These are phyloP conservation scores for Tetradesmus obliquus DNA, from an alignment of 139 green algal species.

Conservation along the genomic window DNA sequence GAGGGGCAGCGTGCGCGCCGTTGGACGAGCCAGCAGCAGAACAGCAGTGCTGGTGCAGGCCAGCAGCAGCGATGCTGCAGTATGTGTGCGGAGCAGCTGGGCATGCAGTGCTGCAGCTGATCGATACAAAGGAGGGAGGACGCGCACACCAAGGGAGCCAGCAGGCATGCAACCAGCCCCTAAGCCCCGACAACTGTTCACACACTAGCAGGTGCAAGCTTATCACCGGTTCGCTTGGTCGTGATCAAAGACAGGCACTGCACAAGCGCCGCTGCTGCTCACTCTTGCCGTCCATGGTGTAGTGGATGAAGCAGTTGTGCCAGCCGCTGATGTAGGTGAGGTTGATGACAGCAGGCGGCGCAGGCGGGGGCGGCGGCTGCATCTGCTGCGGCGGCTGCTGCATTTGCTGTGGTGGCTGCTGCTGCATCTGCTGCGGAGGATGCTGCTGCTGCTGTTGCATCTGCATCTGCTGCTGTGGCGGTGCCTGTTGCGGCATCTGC, in stretches of 20 bases:
- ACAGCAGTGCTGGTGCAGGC: no score
- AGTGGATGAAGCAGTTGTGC: slow-evolving; percentile 47
- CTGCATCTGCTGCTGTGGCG: background rate
- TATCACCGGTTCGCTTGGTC: background rate
- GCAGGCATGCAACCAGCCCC: no score
- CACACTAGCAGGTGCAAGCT: background rate
- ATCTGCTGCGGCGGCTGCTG: background rate
- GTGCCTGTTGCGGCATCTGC: background rate
- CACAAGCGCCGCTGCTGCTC: background rate
- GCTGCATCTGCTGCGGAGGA: slow-evolving; percentile 16
- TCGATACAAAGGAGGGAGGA: no score
- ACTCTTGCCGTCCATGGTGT: slow-evolving; percentile 35
- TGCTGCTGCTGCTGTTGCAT: slow-evolving; percentile 7
- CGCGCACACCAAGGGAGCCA: no score
- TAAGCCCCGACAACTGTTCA: no score
- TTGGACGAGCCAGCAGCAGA: background rate
- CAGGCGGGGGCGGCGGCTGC: background rate
- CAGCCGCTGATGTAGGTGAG: slow-evolving; percentile 42
- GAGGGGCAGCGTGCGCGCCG: no score
- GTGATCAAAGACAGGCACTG: no score
- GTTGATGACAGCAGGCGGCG: slow-evolving; percentile 25
- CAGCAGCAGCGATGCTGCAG: background rate
- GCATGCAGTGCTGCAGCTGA: no score
- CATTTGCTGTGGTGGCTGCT: slow-evolving; percentile 34
- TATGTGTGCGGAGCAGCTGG: no score